phyloP scores from a whole-genome alignment of 2,329 filamentous ascomycete species.

The Blastomyces silverae region DNA sequence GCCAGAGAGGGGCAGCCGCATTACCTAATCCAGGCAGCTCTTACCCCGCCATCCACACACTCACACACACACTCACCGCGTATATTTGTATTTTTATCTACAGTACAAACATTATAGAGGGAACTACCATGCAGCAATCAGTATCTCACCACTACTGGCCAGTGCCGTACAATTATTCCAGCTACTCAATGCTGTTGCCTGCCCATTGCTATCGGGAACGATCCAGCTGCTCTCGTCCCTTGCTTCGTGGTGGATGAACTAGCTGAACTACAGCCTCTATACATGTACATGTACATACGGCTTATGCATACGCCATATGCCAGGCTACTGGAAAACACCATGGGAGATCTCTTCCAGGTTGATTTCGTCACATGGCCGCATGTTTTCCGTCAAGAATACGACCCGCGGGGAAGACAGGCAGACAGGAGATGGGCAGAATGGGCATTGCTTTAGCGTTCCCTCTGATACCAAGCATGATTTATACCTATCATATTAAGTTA shows the following conservation, averaged over 20 bases:
- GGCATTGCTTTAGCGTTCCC: neutral
- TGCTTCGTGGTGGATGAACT: neutral
- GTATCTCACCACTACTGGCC: neutral
- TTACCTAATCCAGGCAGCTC: conserved; percentile 1
- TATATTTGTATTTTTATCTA: neutral
- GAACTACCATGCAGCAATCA: neutral
- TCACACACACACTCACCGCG: neutral
- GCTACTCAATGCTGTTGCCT: neutral
- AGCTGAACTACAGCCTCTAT: neutral
- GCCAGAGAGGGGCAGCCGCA: neutral
- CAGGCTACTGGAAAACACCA: neutral
- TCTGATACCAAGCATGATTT: neutral
- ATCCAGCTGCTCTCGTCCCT: neutral
- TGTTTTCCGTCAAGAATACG: neutral
- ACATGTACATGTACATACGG: too few species aligned
- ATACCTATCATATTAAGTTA: too few species aligned
- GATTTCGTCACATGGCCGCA: neutral
- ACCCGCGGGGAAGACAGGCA: neutral
- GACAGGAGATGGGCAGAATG: neutral
- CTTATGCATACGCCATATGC: neutral
- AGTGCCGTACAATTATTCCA: neutral
- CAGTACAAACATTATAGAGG: rapidly evolving
- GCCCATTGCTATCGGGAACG: too few species aligned
- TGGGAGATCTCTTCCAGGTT: neutral
- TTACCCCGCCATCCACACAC: neutral